Percentiles rank a stretch among this genome's conserved stretches.
These are phyloP conservation scores for Gnomoniopsis sp. DNA, from an alignment of 2,329 filamentous ascomycete genomes.

Conservation along the genomic window DNA sequence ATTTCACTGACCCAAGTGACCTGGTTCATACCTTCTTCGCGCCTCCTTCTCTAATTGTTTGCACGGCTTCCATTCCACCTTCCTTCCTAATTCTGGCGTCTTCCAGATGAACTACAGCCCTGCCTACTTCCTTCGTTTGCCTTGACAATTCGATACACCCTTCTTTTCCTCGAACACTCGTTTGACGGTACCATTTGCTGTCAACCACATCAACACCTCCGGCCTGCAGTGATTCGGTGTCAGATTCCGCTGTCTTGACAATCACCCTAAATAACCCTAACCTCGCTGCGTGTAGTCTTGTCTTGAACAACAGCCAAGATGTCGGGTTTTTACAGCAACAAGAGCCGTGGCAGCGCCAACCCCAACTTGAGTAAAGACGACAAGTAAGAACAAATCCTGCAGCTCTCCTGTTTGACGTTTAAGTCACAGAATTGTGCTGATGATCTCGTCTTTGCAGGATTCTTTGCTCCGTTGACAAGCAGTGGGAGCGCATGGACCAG, in stretches of 20 bases:
- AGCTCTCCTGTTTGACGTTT: background rate
- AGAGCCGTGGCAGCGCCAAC: constrained; percentile 1
- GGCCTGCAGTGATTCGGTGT: no score
- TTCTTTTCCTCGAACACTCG: no score
- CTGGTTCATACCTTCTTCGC: no score
- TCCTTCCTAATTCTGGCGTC: no score
- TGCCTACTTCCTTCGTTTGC: no score
- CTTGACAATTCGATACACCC: no score
- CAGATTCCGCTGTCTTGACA: background rate
- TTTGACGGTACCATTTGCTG: no score
- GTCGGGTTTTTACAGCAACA: background rate
- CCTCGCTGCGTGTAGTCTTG: no score
- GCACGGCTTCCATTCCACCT: background rate
- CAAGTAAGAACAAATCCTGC: background rate
- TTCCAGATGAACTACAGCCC: no score
- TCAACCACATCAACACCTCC: background rate
- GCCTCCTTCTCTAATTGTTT: background rate
- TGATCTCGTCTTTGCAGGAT: background rate
- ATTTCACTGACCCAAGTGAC: no score
- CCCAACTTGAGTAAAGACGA: background rate
- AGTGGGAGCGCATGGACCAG: constrained; percentile 8
- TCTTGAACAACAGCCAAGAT: background rate
- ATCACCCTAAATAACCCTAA: background rate
- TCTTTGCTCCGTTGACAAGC: constrained; percentile 11
- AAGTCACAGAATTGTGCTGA: background rate